phyloP scores from a whole-genome alignment of 495 filamentous ascomycete genomes.

The Trichoderma gamsii region DNA sequence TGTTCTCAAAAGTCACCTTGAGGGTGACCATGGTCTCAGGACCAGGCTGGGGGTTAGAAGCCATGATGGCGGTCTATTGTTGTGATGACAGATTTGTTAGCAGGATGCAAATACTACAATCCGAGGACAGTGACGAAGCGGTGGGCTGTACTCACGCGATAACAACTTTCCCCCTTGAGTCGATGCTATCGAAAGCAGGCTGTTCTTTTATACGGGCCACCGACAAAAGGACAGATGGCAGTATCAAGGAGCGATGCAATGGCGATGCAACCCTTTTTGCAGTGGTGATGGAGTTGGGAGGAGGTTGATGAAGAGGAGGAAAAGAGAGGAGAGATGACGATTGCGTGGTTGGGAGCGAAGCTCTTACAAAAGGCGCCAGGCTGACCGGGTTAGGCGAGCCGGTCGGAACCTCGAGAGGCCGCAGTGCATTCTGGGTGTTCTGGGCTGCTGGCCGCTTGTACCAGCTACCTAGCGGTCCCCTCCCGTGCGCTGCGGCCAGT shows the following conservation, averaged over 20 bases:
- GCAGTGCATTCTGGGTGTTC: background rate
- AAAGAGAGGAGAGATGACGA: constrained; percentile 17
- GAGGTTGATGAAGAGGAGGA: constrained; percentile 13
- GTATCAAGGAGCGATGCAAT: background rate
- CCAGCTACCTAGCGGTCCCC: background rate
- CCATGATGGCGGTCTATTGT: constrained; percentile 36
- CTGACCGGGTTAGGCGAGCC: constrained; percentile 8
- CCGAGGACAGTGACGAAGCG: constrained; percentile 12
- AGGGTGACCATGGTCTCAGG: constrained; percentile 76
- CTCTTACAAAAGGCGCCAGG: constrained; percentile 3
- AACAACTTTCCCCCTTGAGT: background rate
- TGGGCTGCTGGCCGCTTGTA: background rate
- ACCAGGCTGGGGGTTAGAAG: constrained; percentile 45
- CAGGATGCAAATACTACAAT: constrained; percentile 14
- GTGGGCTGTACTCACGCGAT: constrained; percentile 13
- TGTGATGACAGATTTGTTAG: constrained; percentile 11
- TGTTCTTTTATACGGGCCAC: background rate
- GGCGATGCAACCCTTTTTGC: background rate
- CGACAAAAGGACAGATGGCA: background rate
- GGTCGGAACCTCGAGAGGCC: background rate
- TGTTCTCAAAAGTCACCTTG: constrained; percentile 72
- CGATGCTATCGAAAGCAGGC: background rate
- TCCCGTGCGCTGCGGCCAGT: background rate
- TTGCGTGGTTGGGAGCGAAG: constrained; percentile 13
- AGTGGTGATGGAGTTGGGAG: background rate